phyloP scores from a whole-genome alignment of 192 early-diverging fungal genomes.

The Coemansia sp. region DNA sequence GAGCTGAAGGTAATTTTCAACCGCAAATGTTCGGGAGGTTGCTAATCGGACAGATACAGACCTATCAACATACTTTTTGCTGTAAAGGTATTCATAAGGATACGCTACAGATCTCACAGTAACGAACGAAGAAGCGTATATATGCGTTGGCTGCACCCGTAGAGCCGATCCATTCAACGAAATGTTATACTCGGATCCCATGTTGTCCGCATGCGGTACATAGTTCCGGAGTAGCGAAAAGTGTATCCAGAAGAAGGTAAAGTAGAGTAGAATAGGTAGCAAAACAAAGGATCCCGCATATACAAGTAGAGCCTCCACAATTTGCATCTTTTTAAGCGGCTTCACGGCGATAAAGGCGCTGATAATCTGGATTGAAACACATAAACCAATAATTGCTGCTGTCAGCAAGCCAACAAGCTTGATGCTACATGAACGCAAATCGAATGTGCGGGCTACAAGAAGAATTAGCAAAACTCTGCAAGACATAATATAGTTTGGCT shows the following conservation, averaged over 20 bases:
- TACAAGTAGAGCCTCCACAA: neutral
- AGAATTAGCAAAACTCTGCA: neutral
- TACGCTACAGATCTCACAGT: conserved; percentile 77
- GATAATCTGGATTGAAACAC: conserved; percentile 76
- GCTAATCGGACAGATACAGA: conserved; percentile 29
- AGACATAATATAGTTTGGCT: neutral
- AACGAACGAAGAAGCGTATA: conserved; percentile 82
- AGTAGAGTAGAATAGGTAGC: conserved; percentile 76
- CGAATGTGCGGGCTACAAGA: neutral
- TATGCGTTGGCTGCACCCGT: conserved; percentile 71
- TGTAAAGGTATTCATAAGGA: conserved; percentile 80
- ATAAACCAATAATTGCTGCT: conserved; percentile 79
- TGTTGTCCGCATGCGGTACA: conserved; percentile 84
- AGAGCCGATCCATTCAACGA: conserved; percentile 76
- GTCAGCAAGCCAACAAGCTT: conserved; percentile 95
- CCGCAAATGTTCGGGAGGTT: conserved; percentile 82
- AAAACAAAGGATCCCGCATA: conserved; percentile 50
- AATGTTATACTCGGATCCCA: conserved; percentile 93
- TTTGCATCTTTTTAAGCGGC: conserved; percentile 1
- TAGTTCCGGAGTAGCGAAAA: conserved; percentile 74
- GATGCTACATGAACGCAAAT: conserved; percentile 56
- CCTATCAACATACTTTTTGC: conserved; percentile 17
- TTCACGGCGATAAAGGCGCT: conserved; percentile 66
- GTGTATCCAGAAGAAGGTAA: conserved; percentile 76
- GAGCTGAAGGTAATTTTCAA: conserved; percentile 81